phyloP scores from a whole-genome alignment of 1,284 basidiomycete species.

The Heterobasidion annosum region DNA sequence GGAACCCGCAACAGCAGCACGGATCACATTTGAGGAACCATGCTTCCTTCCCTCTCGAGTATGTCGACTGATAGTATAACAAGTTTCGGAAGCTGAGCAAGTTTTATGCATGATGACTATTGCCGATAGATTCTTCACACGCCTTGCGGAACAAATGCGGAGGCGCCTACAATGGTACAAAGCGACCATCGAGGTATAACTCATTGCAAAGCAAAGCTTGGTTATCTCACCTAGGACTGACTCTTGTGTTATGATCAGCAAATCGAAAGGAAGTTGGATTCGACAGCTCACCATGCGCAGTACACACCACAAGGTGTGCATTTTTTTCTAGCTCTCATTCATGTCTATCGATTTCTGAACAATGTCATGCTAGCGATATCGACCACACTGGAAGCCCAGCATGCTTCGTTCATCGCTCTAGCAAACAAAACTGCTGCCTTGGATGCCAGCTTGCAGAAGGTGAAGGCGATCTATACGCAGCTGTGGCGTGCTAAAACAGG shows the following conservation, averaged over 20 bases:
- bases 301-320: constrained; percentile 64
- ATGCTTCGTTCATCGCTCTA: constrained; percentile 62
- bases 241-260: constrained; percentile 34
- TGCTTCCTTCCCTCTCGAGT: constrained; percentile 79
- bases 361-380: constrained; percentile 41
- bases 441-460: constrained; percentile 62
- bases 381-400: constrained; percentile 66
- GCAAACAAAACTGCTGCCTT: constrained; percentile 63
- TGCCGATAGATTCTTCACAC: constrained; percentile 54
- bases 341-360: background rate
- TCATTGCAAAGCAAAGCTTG: background rate
- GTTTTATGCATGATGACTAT: background rate
- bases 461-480: constrained; percentile 57
- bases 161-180: constrained; percentile 71
- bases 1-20: constrained; percentile 57
- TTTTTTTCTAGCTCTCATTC: background rate
- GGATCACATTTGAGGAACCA: constrained; percentile 63
- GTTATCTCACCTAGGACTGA: background rate
- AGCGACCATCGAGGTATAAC: constrained; percentile 62
- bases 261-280: constrained; percentile 73
- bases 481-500: constrained; percentile 64
- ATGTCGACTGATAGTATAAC: background rate
- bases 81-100: background rate
- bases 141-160: constrained; percentile 63
- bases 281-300: constrained; percentile 51